Base-by-base conservation (phyloP, 495 filamentous ascomycete genomes). In the Penicillium malachiteum region DNA sequence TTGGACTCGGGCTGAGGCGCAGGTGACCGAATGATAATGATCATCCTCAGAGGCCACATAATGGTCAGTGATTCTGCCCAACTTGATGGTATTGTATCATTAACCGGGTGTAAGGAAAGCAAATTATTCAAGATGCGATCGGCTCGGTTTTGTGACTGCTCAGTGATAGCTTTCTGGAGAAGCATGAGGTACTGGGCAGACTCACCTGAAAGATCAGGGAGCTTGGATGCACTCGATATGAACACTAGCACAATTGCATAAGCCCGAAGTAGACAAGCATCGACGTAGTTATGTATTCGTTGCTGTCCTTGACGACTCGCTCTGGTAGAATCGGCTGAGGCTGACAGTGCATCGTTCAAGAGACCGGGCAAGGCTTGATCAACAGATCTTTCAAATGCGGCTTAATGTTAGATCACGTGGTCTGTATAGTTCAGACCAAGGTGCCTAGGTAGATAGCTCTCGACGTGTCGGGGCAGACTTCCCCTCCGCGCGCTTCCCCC, bases 21-120 rank as follows among this genome's bases (percentile, higher is more conserved):
- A 7, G 42, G 32, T 14, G 52, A 45, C 5, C n/a, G n/a, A n/a
- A n/a, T n/a, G n/a, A 5, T 18, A 3, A 54, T 26, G 9, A 54
- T 39, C 32, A 42, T 37, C 4, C 52, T 46, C 32, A 54, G 21
- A 30, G 52, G 52, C 52, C 52, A 54, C 32, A 40, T 14, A 14
- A 54, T 13, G 7, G 32, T 21, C 14, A 48, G 18, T 37, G 52
- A 26, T 11, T 54, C 42, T 39, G 42, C 52, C 52, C 52, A 47
- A 4, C 21, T 38, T 7, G 42, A 42, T 5, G 32, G 7, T 10
- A 11, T 12, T 12, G 8, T 5, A 12, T 13, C n/a, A 4, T 52
- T n/a, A 13, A 11, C 14, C 5, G 37, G 37, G 13, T 42, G 37
- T n/a, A 52, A 26, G 18, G 3, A 42, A 8, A 42, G 42, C 41